Conservation (phyloP, 106 monocot genomes). For the Agapanthus africanus region DNA sequence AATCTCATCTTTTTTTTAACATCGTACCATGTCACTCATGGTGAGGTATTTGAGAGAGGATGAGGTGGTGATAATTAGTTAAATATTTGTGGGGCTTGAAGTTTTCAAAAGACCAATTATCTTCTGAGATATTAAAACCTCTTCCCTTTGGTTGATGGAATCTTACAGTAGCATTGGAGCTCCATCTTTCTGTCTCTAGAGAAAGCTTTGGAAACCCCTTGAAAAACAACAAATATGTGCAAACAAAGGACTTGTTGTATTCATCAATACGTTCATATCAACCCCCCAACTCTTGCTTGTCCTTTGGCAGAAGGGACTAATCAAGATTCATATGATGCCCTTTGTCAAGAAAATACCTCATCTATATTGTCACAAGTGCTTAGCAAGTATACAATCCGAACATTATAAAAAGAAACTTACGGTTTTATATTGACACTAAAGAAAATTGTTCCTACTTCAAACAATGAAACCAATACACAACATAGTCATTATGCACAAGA, state of each 20-base stretch:
- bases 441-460: no score
- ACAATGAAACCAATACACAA: no score
- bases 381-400: neutral
- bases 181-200: no score
- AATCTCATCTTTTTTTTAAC: neutral
- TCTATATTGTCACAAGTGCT: slow-evolving; percentile 1
- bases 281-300: neutral
- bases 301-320: neutral
- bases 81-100: neutral
- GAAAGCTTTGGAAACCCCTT: neutral
- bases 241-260: neutral
- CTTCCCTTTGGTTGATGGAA: neutral
- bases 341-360: neutral
- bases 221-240: neutral
- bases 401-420: no score
- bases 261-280: neutral
- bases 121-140: neutral
- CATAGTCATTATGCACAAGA: no score
- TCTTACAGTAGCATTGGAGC: neutral
- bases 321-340: neutral
- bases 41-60: neutral
- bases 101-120: neutral
- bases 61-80: neutral
- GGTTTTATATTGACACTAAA: no score
- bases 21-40: neutral